These are phyloP conservation scores for Pseudonitzschia pungens DNA, from an alignment of 108 stramenopile species.

Conservation along the genomic window DNA sequence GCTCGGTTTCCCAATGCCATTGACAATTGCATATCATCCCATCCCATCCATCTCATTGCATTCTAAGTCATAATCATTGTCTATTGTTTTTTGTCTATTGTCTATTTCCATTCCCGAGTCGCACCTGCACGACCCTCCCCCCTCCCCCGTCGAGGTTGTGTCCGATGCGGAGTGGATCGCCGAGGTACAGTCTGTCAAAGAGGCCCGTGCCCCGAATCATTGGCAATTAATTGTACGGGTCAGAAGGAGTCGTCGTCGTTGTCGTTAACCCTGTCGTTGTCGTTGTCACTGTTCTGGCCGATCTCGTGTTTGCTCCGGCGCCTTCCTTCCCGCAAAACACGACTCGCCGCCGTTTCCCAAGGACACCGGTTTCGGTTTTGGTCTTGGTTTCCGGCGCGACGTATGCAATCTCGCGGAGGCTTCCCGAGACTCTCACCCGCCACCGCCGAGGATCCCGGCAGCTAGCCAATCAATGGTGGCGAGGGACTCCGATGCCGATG, in stretches of 20 bases:
- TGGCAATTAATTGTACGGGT: constrained; percentile 24
- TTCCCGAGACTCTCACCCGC: constrained; percentile 42
- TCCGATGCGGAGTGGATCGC: constrained; percentile 48
- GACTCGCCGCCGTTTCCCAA: background rate
- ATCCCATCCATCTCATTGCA: too few relatives aligned
- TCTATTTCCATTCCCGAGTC: too few relatives aligned
- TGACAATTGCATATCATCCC: too few relatives aligned
- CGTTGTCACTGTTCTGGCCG: background rate
- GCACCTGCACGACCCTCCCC: constrained; percentile 54
- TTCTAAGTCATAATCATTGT: too few relatives aligned
- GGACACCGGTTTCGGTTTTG: background rate
- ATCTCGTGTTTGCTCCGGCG: too few relatives aligned
- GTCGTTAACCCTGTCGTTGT: constrained; percentile 8
- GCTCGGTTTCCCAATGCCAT: too few relatives aligned
- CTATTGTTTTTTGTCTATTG: too few relatives aligned
- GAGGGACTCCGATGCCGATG: too few relatives aligned
- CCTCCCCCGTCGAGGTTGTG: constrained; percentile 64
- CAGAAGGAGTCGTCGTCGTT: constrained; percentile 29
- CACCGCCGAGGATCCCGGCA: constrained; percentile 41
- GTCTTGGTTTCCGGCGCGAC: background rate
- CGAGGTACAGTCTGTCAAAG: constrained; percentile 54
- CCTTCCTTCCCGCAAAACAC: too few relatives aligned
- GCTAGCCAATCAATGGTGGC: constrained; percentile 37
- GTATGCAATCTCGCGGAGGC: constrained; percentile 32
- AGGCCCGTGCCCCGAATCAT: constrained; percentile 41